phyloP scores from a whole-genome alignment of 148 eudicot species.

The Pouteria glomerata region DNA sequence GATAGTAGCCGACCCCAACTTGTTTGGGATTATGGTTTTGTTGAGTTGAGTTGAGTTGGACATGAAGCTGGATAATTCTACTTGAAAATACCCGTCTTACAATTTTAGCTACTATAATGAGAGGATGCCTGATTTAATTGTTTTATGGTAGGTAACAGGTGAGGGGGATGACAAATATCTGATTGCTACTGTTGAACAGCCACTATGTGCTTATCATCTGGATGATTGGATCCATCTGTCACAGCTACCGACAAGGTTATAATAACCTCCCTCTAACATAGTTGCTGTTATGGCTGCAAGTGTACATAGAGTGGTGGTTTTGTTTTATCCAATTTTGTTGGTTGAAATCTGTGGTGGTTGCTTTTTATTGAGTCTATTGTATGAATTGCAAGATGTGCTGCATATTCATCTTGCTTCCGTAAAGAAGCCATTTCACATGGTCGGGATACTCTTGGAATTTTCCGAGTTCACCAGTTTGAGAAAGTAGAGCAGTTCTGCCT shows the following conservation, averaged over 20 bases:
- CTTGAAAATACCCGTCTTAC: not conserved
- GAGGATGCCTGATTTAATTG: conserved; percentile 5
- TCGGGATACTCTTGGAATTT: conserved; percentile 85
- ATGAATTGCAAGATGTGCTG: conserved; percentile 59
- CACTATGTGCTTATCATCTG: conserved; percentile 89
- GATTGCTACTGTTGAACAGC: conserved; percentile 97
- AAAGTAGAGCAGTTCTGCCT: conserved; percentile 89
- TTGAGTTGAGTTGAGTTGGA: no score
- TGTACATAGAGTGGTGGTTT: not conserved
- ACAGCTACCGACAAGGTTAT: conserved; percentile 70
- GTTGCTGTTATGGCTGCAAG: not conserved
- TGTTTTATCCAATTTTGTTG: not conserved
- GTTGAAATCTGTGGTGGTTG: not conserved
- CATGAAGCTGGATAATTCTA: not conserved
- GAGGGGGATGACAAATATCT: conserved; percentile 96
- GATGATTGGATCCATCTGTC: conserved; percentile 93
- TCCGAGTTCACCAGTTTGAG: conserved; percentile 94
- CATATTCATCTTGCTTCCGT: conserved; percentile 88
- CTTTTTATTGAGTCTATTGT: conserved; percentile 12
- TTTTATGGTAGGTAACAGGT: conserved; percentile 59
- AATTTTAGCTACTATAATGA: not conserved
- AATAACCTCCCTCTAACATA: not conserved
- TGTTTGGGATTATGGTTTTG: no score
- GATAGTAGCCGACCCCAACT: no score
- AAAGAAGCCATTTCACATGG: conserved; percentile 98